A percentile compares a stretch with the other conserved stretches of the same genome.
phyloP scores from a whole-genome alignment of 2,329 filamentous ascomycete genomes.

The Beauveria brongniartii region DNA sequence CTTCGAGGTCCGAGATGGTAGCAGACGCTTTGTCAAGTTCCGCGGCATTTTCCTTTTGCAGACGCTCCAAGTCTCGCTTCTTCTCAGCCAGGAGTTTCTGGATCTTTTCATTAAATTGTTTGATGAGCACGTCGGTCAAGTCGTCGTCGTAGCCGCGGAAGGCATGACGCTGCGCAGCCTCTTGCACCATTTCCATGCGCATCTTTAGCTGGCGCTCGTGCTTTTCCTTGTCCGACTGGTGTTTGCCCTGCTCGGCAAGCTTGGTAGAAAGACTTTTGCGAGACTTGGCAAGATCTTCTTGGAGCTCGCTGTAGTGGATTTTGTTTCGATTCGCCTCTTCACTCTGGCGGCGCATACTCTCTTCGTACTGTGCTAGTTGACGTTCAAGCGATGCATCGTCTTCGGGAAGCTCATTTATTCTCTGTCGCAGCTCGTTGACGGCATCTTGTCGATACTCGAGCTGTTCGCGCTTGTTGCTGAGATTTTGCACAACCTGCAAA shows the following conservation, averaged over 20 bases:
- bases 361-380: constrained; percentile 69
- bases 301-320: constrained; percentile 58
- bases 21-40: constrained; percentile 67
- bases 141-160: constrained; percentile 81
- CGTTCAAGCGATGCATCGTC: constrained; percentile 67
- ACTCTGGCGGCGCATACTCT: constrained; percentile 58
- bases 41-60: constrained; percentile 64
- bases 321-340: constrained; percentile 56
- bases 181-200: constrained; percentile 66
- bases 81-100: constrained; percentile 70
- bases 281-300: constrained; percentile 35
- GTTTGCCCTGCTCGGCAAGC: constrained; percentile 62
- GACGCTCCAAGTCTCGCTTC: constrained; percentile 65
- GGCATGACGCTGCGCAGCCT: constrained; percentile 66
- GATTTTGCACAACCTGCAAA: constrained; percentile 62
- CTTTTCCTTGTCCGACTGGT: constrained; percentile 77
- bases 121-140: constrained; percentile 63
- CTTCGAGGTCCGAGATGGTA: constrained; percentile 64
- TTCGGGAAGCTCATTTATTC: constrained; percentile 70
- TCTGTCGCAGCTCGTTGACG: constrained; percentile 59
- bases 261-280: constrained; percentile 43
- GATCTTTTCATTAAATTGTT: constrained; percentile 70
- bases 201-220: constrained; percentile 71
- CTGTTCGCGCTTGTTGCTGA: constrained; percentile 70
- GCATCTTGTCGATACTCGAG: constrained; percentile 61